Evolutionary conservation across 2,329 filamentous ascomycete species (phyloP).

Genomic region (Curvularia sp.): DNA sequence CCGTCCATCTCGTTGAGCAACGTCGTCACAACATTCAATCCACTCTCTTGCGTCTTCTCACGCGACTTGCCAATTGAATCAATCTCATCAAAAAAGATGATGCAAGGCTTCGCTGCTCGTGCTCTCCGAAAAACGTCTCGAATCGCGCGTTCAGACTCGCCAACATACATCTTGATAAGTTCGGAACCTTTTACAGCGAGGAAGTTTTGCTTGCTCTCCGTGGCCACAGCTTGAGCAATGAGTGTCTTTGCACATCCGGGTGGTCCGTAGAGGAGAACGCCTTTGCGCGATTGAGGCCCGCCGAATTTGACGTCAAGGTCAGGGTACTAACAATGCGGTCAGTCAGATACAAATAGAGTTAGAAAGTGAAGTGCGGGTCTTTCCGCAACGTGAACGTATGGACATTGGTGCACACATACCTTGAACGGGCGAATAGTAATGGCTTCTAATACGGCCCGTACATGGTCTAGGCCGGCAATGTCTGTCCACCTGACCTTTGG

Average conservation of each 20-base stretch:
- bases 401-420: constrained; percentile 43
- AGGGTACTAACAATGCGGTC: constrained; percentile 35
- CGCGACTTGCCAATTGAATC: constrained; percentile 77
- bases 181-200: constrained; percentile 93
- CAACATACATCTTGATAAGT: constrained; percentile 95
- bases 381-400: background rate
- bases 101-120: constrained; percentile 82
- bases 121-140: constrained; percentile 87
- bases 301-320: constrained; percentile 47
- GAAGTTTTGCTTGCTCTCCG: constrained; percentile 90
- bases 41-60: constrained; percentile 57
- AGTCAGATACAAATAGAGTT: constrained; percentile 6
- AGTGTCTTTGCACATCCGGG: constrained; percentile 96
- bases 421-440: constrained; percentile 66
- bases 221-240: constrained; percentile 87
- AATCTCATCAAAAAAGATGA: constrained; percentile 98
- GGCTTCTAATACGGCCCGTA: constrained; percentile 68
- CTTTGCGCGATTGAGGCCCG: constrained; percentile 67
- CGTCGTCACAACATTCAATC: constrained; percentile 86
- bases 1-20: constrained; percentile 96
- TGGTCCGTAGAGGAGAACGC: constrained; percentile 87
- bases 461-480: constrained; percentile 81
- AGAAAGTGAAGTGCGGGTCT: background rate
- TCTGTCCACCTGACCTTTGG: constrained; percentile 86
- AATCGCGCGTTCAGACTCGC: constrained; percentile 87